Evolutionary conservation across 192 early-diverging fungal species (phyloP).

Genomic region (Phycomyces blakesleeanus): DNA sequence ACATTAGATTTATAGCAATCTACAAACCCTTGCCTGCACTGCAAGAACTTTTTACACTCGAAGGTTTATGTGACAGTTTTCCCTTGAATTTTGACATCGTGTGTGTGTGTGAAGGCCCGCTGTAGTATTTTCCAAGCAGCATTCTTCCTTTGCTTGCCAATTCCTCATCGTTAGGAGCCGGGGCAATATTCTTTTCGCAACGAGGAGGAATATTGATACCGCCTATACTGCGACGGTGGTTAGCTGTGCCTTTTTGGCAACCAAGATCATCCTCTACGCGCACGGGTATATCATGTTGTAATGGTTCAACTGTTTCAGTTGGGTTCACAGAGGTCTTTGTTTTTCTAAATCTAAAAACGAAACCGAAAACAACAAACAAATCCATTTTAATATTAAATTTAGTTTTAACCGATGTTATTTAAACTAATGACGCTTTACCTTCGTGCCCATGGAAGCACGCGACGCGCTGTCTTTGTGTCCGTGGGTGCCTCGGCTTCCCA

Average conservation of each 20-base stretch:
- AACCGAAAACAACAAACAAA: not conserved
- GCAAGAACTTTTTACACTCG: not conserved
- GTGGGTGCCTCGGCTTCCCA: not conserved
- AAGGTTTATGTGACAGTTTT: not conserved
- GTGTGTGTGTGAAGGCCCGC: conserved; percentile 4
- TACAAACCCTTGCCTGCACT: not conserved
- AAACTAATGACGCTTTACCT: conserved; percentile 1
- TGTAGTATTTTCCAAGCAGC: conserved; percentile 34
- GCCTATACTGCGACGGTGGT: not conserved
- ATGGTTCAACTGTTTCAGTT: not conserved
- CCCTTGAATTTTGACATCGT: not conserved
- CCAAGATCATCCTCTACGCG: not conserved
- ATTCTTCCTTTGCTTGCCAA: conserved; percentile 22
- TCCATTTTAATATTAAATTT: not conserved
- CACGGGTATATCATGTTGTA: not conserved
- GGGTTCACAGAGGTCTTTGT: not conserved
- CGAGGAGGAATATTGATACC: not conserved
- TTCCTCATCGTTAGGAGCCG: conserved; percentile 6
- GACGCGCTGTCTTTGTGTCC: not conserved
- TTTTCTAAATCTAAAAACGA: not conserved
- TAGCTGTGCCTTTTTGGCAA: not conserved
- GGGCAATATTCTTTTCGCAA: not conserved
- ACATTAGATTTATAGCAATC: not conserved
- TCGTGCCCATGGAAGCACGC: conserved; percentile 3
- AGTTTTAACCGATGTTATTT: not conserved